Conservation (phyloP, 495 filamentous ascomycete genomes). For the Trichoderma erinaceum region DNA sequence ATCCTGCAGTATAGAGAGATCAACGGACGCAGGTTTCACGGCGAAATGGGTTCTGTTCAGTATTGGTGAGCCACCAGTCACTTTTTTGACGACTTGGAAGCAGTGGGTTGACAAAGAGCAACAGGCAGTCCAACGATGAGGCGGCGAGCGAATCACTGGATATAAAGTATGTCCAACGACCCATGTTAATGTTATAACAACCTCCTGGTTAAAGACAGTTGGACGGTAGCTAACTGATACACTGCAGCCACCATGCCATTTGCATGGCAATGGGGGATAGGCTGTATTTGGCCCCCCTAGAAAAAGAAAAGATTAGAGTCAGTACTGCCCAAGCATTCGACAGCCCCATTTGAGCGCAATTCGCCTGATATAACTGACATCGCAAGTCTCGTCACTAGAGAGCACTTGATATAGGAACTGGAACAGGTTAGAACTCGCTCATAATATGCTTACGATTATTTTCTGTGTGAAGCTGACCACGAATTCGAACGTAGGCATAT, state of each 20-base stretch:
- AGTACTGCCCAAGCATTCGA: conserved; percentile 41
- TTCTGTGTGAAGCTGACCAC: neutral
- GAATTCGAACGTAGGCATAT: conserved; percentile 25
- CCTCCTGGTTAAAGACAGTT: neutral
- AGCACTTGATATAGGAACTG: conserved; percentile 61
- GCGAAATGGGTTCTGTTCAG: conserved; percentile 23
- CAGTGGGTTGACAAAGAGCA: neutral
- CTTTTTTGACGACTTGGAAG: neutral
- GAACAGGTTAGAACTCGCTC: conserved; percentile 31
- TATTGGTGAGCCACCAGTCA: conserved; percentile 25
- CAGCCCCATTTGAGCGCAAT: neutral
- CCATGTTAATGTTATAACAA: too few relatives aligned
- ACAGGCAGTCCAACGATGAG: conserved; percentile 37
- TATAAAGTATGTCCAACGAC: conserved; percentile 27
- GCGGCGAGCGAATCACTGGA: conserved; percentile 35
- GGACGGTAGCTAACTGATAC: neutral
- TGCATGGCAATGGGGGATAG: conserved; percentile 45
- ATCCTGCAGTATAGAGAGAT: conserved; percentile 40
- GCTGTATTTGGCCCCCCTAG: conserved; percentile 52
- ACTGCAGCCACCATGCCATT: conserved; percentile 31
- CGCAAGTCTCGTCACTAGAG: conserved; percentile 40
- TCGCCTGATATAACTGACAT: conserved; percentile 15
- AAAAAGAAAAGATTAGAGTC: conserved; percentile 23
- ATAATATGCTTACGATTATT: neutral
- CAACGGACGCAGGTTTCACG: conserved; percentile 36